Percentiles rank a stretch among this genome's conserved stretches.
These are phyloP conservation scores for Scorias spongiosa DNA, from an alignment of 2,329 filamentous ascomycete species.

Conservation along the genomic window DNA sequence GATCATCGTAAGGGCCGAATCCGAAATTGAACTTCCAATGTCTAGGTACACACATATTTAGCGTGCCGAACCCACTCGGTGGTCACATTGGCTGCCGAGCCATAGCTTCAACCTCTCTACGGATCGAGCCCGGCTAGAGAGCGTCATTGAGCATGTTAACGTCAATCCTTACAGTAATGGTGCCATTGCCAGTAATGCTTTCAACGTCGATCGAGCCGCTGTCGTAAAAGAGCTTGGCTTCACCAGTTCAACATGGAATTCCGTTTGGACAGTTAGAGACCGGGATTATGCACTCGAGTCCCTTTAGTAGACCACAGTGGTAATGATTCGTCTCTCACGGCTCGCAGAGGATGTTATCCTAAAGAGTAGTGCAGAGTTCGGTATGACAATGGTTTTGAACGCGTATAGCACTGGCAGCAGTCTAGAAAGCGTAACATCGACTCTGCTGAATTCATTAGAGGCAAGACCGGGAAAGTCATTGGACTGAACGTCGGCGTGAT, in stretches of 20 bases:
- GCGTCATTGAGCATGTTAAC: constrained; percentile 57
- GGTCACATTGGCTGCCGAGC: constrained; percentile 62
- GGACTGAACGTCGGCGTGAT: constrained; percentile 64
- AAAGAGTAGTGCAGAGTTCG: constrained; percentile 58
- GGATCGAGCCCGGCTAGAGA: constrained; percentile 58
- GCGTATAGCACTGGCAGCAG: constrained; percentile 60
- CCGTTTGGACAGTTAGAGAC: constrained; percentile 55
- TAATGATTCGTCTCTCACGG: constrained; percentile 60
- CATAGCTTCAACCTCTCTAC: constrained; percentile 51
- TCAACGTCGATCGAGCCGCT: constrained; percentile 56
- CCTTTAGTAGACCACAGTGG: constrained; percentile 56
- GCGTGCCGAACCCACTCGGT: constrained; percentile 60
- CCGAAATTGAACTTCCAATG: constrained; percentile 60
- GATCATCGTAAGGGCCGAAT: constrained; percentile 48
- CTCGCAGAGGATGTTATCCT: constrained; percentile 74
- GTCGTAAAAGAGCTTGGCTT: constrained; percentile 69
- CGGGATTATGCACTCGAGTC: constrained; percentile 65
- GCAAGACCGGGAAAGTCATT: constrained; percentile 56
- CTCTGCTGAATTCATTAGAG: constrained; percentile 52
- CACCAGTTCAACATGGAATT: constrained; percentile 54
- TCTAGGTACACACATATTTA: constrained; percentile 75
- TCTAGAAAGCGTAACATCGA: constrained; percentile 64
- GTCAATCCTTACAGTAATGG: constrained; percentile 51
- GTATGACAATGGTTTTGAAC: constrained; percentile 56
- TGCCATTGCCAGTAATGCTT: constrained; percentile 63